A percentile compares a stretch with the other conserved stretches of the same genome.
phyloP scores from a whole-genome alignment of 345 rosid species.

The Noccaea bulbosa region DNA sequence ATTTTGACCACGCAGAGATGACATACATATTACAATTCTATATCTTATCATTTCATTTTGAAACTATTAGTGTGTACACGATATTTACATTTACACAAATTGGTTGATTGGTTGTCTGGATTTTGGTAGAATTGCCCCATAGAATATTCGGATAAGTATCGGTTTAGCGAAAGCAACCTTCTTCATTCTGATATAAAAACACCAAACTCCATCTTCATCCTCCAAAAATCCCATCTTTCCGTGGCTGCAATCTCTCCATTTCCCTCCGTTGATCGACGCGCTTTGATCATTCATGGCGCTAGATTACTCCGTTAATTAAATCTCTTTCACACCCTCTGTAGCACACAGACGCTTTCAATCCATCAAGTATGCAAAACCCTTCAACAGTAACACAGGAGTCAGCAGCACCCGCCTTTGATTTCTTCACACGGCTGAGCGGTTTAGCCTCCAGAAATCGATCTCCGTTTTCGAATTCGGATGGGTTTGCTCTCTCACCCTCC shows the following conservation, averaged over 20 bases:
- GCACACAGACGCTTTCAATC: not conserved
- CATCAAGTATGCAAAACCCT: slow-evolving; percentile 63
- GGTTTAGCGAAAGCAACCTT: slow-evolving; percentile 18
- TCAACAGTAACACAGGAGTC: slow-evolving; percentile 67
- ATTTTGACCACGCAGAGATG: slow-evolving; percentile 2
- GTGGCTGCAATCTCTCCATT: slow-evolving; percentile 33
- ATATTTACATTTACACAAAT: slow-evolving; percentile 25
- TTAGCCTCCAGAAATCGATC: slow-evolving; percentile 51
- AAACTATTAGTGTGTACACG: not conserved
- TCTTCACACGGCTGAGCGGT: slow-evolving; percentile 55
- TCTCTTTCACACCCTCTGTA: slow-evolving; percentile 2
- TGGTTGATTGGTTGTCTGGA: slow-evolving; percentile 29
- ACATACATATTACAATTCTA: not conserved
- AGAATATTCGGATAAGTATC: slow-evolving; percentile 38
- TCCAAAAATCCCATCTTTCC: slow-evolving; percentile 22
- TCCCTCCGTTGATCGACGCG: not conserved
- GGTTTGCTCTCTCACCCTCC: slow-evolving; percentile 54
- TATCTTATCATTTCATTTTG: not conserved
- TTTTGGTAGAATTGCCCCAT: not conserved
- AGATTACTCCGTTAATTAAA: slow-evolving; percentile 1
- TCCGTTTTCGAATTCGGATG: slow-evolving; percentile 50
- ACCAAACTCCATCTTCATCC: slow-evolving; percentile 9
- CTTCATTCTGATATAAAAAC: slow-evolving; percentile 1
- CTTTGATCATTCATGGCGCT: slow-evolving; percentile 23
- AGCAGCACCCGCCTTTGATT: slow-evolving; percentile 53